Evolutionary conservation across 2,329 filamentous ascomycete species (phyloP).

Genomic region (Ophiognomonia clavigignenti-juglandacearum): DNA sequence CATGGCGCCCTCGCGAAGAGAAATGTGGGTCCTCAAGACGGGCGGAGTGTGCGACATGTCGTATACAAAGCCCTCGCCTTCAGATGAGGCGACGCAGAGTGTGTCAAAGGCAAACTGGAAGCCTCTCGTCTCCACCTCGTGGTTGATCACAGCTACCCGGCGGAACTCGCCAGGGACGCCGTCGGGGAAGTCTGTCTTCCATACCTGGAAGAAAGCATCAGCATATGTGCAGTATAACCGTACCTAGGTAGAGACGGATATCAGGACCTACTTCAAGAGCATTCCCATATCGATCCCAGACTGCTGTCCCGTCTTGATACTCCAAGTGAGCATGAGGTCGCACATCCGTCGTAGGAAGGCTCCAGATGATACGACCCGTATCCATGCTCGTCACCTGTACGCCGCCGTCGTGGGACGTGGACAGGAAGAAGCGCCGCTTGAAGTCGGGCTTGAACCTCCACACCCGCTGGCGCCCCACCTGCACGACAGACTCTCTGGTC

Average conservation of each 20-base stretch:
- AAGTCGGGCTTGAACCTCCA: slow-evolving; percentile 43
- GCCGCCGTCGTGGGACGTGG: slow-evolving; percentile 39
- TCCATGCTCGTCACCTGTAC: slow-evolving; percentile 42
- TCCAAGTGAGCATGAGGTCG: slow-evolving; percentile 40
- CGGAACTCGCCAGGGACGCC: slow-evolving; percentile 32
- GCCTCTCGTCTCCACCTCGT: slow-evolving; percentile 37
- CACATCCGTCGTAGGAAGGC: slow-evolving; percentile 25
- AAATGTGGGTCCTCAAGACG: slow-evolving; percentile 26
- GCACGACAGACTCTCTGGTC: slow-evolving; percentile 33
- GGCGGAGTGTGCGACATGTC: slow-evolving; percentile 32
- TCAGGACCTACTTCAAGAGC: slow-evolving; percentile 28
- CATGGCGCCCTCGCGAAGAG: slow-evolving; percentile 34
- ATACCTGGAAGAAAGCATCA: slow-evolving; percentile 24
- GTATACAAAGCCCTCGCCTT: slow-evolving; percentile 40
- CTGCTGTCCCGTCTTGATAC: slow-evolving; percentile 39
- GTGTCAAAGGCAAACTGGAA: slow-evolving; percentile 38
- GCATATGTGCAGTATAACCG: too few relatives aligned
- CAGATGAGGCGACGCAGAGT: slow-evolving; percentile 38
- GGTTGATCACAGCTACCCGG: slow-evolving; percentile 32
- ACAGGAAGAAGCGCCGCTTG: slow-evolving; percentile 38
- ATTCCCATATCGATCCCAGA: slow-evolving; percentile 39
- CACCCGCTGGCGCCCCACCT: slow-evolving; percentile 34
- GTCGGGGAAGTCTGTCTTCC: slow-evolving; percentile 32
- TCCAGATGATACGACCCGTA: slow-evolving; percentile 33
- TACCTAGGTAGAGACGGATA: too few relatives aligned